Conservation (phyloP, 1,139 yeast species). For the Geotrichum australiense region DNA sequence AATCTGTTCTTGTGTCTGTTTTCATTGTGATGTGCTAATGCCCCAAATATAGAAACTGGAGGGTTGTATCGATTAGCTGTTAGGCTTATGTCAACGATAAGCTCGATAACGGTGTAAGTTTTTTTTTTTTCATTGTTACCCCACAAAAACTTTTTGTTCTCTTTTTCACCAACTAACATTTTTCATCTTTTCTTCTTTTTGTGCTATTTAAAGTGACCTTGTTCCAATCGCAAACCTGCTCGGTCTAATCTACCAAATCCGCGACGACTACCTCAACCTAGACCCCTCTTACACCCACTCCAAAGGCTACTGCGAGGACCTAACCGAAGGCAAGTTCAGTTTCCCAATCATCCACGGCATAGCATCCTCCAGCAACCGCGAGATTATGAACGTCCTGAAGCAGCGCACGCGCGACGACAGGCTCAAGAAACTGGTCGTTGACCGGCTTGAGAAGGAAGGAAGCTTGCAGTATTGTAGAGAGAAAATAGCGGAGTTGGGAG, state of each 20-base stretch:
- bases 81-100: constrained; percentile 46
- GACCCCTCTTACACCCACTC: constrained; percentile 42
- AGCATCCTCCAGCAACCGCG: constrained; percentile 34
- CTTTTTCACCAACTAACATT: neutral
- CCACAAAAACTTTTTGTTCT: no score
- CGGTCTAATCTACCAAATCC: constrained; percentile 75
- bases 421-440: constrained; percentile 45
- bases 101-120: constrained; percentile 22
- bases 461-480: constrained; percentile 39
- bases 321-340: constrained; percentile 82
- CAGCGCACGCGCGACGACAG: constrained; percentile 36
- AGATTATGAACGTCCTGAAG: constrained; percentile 39
- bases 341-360: constrained; percentile 74
- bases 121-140: no score
- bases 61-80: constrained; percentile 75
- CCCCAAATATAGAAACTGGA: constrained; percentile 51
- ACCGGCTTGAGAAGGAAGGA: constrained; percentile 38
- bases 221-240: constrained; percentile 66
- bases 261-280: constrained; percentile 73
- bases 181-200: neutral
- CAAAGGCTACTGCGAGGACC: constrained; percentile 83
- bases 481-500: constrained; percentile 21
- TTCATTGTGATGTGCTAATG: neutral
- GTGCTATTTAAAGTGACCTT: constrained; percentile 26
- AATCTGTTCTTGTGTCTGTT: neutral